phyloP scores from a whole-genome alignment of 176 grass and related monocot genomes.

The Eragrostis curvula region DNA sequence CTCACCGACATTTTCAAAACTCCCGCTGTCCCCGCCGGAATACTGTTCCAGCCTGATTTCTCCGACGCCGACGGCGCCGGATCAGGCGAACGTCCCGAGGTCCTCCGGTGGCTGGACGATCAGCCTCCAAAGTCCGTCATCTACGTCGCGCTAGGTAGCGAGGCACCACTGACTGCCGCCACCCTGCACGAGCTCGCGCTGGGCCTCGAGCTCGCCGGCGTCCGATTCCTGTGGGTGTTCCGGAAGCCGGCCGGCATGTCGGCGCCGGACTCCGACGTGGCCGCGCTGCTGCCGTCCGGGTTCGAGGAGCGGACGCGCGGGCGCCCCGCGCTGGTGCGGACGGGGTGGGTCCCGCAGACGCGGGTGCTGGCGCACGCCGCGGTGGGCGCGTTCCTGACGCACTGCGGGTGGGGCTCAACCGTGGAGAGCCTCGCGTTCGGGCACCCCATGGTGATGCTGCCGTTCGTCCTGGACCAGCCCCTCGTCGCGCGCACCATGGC shows the following conservation, averaged over 20 bases:
- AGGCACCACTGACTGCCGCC: constrained; percentile 40
- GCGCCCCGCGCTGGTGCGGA: not conserved
- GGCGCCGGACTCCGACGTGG: not conserved
- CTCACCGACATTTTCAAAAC: constrained; percentile 31
- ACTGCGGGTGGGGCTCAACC: constrained; percentile 73
- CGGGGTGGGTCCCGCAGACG: constrained; percentile 58
- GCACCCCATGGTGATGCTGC: constrained; percentile 63
- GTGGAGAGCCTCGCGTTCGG: constrained; percentile 61
- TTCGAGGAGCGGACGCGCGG: constrained; percentile 38
- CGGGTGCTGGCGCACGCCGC: constrained; percentile 41
- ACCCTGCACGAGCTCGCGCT: constrained; percentile 53
- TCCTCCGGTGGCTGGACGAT: constrained; percentile 46
- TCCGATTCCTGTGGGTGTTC: constrained; percentile 62
- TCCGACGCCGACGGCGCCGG: not conserved
- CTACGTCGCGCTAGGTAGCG: constrained; percentile 68
- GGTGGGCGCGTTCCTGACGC: constrained; percentile 58
- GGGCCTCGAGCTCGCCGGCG: constrained; percentile 53
- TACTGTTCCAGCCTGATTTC: not conserved
- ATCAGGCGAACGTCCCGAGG: not conserved
- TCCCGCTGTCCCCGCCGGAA: constrained; percentile 42
- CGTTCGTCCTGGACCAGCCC: constrained; percentile 44
- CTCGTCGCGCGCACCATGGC: constrained; percentile 37
- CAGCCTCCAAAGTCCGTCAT: constrained; percentile 49
- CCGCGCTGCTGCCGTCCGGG: constrained; percentile 27
- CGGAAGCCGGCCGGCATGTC: constrained; percentile 24